Base-by-base conservation (phyloP, 768 basidiomycete genomes). In the Collybiopsis confluens region DNA sequence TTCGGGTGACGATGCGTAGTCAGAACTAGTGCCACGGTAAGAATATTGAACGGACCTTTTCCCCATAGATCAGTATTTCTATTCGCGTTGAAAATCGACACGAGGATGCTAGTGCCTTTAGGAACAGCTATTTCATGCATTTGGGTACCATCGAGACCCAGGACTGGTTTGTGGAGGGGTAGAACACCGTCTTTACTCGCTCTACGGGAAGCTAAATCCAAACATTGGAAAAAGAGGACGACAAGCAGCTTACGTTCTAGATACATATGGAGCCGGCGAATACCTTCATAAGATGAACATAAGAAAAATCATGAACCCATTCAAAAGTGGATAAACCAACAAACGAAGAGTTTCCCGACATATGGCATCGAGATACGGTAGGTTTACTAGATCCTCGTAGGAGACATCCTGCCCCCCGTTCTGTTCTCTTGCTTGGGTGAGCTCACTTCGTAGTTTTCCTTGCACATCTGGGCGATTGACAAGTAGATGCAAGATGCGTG, bases 341-440 rank as follows among this genome's bases (percentile, higher is more conserved):
- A 73, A 50, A 49, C 75, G 65, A 15, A 76, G 60, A 1, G 72
- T 73, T 54, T 75, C 74, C 36, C 66, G 62, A 50, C 69, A 71
- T 6, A 76, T 56, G 0, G 75, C 73, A 55, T 76, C 72, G 6
- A 76, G 62, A 44, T 69, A 74, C 0, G 72, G 68, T 28, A 74
- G 62, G 16, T 43, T 44, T 9, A 67, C 64, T 10, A 79, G 63
- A 1, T 64, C 62, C 36, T 77, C 75, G 46, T 72, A 76, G 2
- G 57, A 36, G 4, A 78, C 38, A 10, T 72, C 64, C 1, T 60
- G 58, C 4, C 59, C 58, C 5, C 58, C 55, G 16, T 53, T 55
- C 38, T 59, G 53, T 18, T 49, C 52, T 28, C 59, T 52, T 0
- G 74, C 71, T 3, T 65, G 59, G 2, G 42, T 28, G 23, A 77